phyloP scores from a whole-genome alignment of 805 yeast genomes.

The Candida vaughaniae region DNA sequence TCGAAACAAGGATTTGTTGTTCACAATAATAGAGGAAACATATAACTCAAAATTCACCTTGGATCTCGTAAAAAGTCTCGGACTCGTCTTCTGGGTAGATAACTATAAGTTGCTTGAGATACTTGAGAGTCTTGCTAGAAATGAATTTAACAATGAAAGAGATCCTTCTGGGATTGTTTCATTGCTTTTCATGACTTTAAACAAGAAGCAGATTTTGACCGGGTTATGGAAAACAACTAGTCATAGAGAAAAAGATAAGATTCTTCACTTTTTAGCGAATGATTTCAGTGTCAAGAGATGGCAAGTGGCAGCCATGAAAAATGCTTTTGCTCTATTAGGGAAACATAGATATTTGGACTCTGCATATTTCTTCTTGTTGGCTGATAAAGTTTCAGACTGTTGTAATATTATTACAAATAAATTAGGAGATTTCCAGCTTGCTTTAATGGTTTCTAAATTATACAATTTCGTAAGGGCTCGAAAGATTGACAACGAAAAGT shows the following conservation, averaged over 20 bases:
- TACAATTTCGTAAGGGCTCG: slow-evolving; percentile 37
- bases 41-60: slow-evolving; percentile 52
- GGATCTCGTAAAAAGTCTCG: slow-evolving; percentile 57
- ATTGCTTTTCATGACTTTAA: slow-evolving; percentile 73
- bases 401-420: slow-evolving; percentile 70
- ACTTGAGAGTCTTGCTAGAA: slow-evolving; percentile 70
- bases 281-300: slow-evolving; percentile 77
- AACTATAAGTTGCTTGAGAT: slow-evolving; percentile 27
- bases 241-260: slow-evolving; percentile 79
- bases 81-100: slow-evolving; percentile 70
- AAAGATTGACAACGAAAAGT: slow-evolving; percentile 32
- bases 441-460: slow-evolving; percentile 77
- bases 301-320: slow-evolving; percentile 86
- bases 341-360: slow-evolving; percentile 87
- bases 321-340: slow-evolving; percentile 86
- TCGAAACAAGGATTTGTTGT: slow-evolving; percentile 66
- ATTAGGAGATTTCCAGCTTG: slow-evolving; percentile 66
- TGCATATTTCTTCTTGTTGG: slow-evolving; percentile 83
- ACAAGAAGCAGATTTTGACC: slow-evolving; percentile 69
- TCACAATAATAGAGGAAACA: slow-evolving; percentile 47
- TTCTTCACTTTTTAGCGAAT: slow-evolving; percentile 71
- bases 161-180: slow-evolving; percentile 74
- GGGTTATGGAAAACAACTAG: slow-evolving; percentile 83
- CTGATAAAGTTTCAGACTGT: slow-evolving; percentile 72
- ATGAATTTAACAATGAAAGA: slow-evolving; percentile 58